phyloP scores from a whole-genome alignment of 208 protist species.

The Trypanosoma cruzi region DNA sequence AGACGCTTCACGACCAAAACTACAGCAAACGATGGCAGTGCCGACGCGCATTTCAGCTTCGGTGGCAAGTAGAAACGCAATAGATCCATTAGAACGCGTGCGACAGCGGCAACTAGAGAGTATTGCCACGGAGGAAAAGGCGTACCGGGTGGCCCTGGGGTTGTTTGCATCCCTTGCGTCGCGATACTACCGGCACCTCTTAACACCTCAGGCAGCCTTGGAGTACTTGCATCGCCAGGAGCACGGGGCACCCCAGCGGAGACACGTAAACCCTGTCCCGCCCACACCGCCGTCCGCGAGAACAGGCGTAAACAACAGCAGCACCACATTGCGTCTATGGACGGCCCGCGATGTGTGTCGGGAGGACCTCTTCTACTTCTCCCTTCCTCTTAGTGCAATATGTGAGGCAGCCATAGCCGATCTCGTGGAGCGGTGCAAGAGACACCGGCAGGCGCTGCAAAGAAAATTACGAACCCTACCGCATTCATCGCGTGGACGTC shows the following conservation, averaged over 20 bases:
- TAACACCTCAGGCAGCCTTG: constrained; percentile 13
- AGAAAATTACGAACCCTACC: constrained; percentile 5
- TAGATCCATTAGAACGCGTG: not conserved
- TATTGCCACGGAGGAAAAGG: not conserved
- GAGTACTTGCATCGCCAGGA: constrained; percentile 6
- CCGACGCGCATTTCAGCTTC: not conserved
- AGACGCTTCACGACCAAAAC: not conserved
- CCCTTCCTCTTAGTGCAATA: constrained; percentile 1
- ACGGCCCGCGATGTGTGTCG: constrained; percentile 17
- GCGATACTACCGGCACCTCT: constrained; percentile 21
- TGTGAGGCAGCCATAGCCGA: not conserved
- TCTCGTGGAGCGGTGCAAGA: not conserved
- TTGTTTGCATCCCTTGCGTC: constrained; percentile 13
- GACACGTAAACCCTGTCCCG: not conserved
- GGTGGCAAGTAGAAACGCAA: not conserved
- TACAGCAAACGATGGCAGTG: not conserved
- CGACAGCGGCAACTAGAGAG: constrained; percentile 2
- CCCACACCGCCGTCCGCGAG: no score
- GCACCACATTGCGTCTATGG: constrained; percentile 14
- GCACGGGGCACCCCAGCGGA: not conserved
- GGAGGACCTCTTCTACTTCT: constrained; percentile 24
- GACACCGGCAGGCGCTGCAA: constrained; percentile 9
- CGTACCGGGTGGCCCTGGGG: constrained; percentile 1
- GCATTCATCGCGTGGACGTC: constrained; percentile 6
- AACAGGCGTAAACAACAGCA: not conserved